Evolutionary conservation across 2,329 filamentous ascomycete genomes (phyloP).

Genomic region (Canariomyces notabilis): DNA sequence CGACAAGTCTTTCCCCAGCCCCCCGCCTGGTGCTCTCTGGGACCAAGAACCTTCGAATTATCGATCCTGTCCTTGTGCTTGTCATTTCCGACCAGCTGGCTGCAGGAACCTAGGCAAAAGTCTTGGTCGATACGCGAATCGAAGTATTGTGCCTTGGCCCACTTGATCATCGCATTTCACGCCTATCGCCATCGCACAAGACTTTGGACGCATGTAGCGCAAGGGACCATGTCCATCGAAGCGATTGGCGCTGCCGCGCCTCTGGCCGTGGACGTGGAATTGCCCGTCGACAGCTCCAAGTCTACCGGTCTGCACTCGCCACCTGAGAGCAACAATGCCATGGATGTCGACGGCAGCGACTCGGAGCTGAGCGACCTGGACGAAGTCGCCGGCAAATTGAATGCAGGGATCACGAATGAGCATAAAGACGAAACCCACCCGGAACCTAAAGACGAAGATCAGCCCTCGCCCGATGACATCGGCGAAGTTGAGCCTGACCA

Average conservation of each 20-base stretch:
- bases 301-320: conserved; percentile 55
- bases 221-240: conserved; percentile 50
- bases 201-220: conserved; percentile 41
- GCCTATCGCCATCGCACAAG: conserved; percentile 14
- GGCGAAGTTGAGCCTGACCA: conserved; percentile 79
- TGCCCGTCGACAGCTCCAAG: conserved; percentile 33
- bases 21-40: conserved; percentile 13
- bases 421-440: conserved; percentile 18
- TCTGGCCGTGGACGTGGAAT: conserved; percentile 26
- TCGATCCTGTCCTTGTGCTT: conserved; percentile 16
- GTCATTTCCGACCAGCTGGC: conserved; percentile 19
- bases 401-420: conserved; percentile 13
- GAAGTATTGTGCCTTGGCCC: not conserved
- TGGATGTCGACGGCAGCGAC: conserved; percentile 56
- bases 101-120: conserved; percentile 19
- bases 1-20: conserved; percentile 9
- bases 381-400: conserved; percentile 42
- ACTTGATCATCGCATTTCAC: conserved; percentile 7
- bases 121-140: conserved; percentile 15
- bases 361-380: conserved; percentile 65
- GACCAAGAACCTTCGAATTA: conserved; percentile 17
- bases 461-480: conserved; percentile 47
- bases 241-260: conserved; percentile 46
- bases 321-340: conserved; percentile 57
- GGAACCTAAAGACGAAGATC: conserved; percentile 6